A percentile compares a stretch with the other conserved stretches of the same genome.
phyloP scores from a whole-genome alignment of 73 alveolate species.

The Paramecium sonneborni region DNA sequence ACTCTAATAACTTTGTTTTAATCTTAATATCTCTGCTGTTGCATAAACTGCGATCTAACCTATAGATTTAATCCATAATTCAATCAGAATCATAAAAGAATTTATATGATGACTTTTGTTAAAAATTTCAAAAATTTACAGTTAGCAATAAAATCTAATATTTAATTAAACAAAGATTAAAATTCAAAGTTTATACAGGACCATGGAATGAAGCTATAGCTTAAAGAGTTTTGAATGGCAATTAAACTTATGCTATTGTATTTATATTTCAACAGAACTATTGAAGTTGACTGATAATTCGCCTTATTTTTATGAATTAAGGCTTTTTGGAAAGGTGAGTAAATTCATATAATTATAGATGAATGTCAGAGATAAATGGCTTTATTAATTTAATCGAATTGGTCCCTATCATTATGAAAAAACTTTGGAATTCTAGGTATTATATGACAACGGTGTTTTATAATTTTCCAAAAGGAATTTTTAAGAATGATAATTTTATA shows the following conservation, averaged over 20 bases:
- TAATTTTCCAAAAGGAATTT: slow-evolving; percentile 43
- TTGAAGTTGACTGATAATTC: slow-evolving; percentile 79
- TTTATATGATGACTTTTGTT: slow-evolving; percentile 37
- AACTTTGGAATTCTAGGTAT: slow-evolving; percentile 30
- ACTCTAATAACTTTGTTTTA: slow-evolving; percentile 52
- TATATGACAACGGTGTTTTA: slow-evolving; percentile 61
- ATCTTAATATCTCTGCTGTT: slow-evolving; percentile 31
- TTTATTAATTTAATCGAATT: slow-evolving; percentile 31
- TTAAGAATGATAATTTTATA: background rate
- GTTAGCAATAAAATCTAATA: slow-evolving; percentile 8
- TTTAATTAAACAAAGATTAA: slow-evolving; percentile 67
- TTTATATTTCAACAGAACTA: slow-evolving; percentile 79
- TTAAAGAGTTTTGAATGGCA: slow-evolving; percentile 66
- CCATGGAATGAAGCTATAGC: slow-evolving; percentile 86
- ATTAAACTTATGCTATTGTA: slow-evolving; percentile 63
- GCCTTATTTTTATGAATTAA: slow-evolving; percentile 71
- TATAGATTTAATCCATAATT: slow-evolving; percentile 47
- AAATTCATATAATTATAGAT: background rate
- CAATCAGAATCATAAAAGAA: slow-evolving; percentile 60
- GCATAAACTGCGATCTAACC: slow-evolving; percentile 38
- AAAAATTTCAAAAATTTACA: slow-evolving; percentile 51
- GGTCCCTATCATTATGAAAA: background rate
- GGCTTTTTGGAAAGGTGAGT: slow-evolving; percentile 75
- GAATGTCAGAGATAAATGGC: slow-evolving; percentile 42
- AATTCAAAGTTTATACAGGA: slow-evolving; percentile 61